Conservation (phyloP, 2,329 filamentous ascomycete genomes). For the Talaromyces pinophilus region DNA sequence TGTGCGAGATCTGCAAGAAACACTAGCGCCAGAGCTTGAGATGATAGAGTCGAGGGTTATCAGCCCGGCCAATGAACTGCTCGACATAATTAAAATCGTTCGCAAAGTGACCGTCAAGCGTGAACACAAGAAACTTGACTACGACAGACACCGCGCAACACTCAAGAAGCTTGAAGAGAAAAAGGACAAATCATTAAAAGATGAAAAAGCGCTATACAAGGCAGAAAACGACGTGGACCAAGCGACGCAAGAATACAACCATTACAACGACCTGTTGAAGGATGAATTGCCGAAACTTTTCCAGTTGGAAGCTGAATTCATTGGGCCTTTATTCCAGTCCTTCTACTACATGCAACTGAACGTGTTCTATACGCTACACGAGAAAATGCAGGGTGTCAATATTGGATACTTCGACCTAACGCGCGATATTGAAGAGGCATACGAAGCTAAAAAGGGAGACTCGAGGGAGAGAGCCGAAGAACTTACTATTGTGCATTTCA, state of each 20-base stretch:
- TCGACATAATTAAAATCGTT: conserved; percentile 94
- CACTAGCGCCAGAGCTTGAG: conserved; percentile 85
- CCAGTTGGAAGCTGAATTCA: conserved; percentile 85
- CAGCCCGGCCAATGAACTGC: conserved; percentile 85
- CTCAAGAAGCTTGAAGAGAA: conserved; percentile 97
- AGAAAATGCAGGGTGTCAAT: conserved; percentile 95
- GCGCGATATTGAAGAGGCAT: conserved; percentile 87
- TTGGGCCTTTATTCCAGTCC: conserved; percentile 93
- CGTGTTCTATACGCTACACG: conserved; percentile 97
- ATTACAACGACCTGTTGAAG: conserved; percentile 96
- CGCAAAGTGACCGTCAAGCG: conserved; percentile 85
- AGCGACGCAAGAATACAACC: conserved; percentile 93
- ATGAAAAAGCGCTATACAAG: conserved; percentile 96
- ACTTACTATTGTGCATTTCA: conserved; percentile 85
- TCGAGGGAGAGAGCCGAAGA: conserved; percentile 85
- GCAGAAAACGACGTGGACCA: conserved; percentile 88
- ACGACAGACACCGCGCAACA: conserved; percentile 78
- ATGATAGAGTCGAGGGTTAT: conserved; percentile 95
- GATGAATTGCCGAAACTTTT: conserved; percentile 94
- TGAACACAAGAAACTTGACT: conserved; percentile 96
- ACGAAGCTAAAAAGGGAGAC: conserved; percentile 82
- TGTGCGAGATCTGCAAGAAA: conserved; percentile 85
- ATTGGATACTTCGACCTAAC: conserved; percentile 97
- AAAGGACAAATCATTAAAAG: conserved; percentile 93
- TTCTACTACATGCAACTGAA: conserved; percentile 99